Percentiles rank a stretch among this genome's conserved stretches.
phyloP scores from a whole-genome alignment of 805 yeast species.

The Kodamaea nitidulidarum region DNA sequence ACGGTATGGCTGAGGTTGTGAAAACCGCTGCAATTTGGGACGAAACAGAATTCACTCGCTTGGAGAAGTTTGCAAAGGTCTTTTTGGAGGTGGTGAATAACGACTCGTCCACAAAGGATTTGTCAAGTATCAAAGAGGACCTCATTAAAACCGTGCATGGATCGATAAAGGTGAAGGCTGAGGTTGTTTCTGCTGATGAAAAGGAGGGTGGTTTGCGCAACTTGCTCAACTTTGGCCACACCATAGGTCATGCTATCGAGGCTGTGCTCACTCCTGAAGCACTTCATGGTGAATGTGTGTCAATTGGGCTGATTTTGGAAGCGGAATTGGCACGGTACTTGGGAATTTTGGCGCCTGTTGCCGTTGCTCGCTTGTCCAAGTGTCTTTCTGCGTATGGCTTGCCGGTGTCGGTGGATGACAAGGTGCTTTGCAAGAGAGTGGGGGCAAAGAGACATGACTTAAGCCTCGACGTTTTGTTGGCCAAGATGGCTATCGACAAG shows the following conservation, averaged over 20 bases:
- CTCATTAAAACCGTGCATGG: conserved; percentile 76
- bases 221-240: conserved; percentile 89
- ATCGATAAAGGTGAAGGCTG: conserved; percentile 87
- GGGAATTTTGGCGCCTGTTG: conserved; percentile 86
- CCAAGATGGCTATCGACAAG: conserved; percentile 93
- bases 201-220: conserved; percentile 93
- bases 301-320: conserved; percentile 92
- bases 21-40: conserved; percentile 99
- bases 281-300: conserved; percentile 97
- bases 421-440: conserved; percentile 58
- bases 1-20: conserved; percentile 97
- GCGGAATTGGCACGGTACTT: conserved; percentile 92
- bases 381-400: conserved; percentile 81
- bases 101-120: conserved; percentile 36
- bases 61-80: conserved; percentile 68
- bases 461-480: conserved; percentile 69
- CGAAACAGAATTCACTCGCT: conserved; percentile 77
- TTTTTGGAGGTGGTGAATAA: conserved; percentile 64
- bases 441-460: conserved; percentile 59
- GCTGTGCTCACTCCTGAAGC: conserved; percentile 97
- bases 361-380: conserved; percentile 84
- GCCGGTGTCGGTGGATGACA: conserved; percentile 76
- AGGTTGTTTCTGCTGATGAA: conserved; percentile 90
- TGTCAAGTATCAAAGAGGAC: conserved; percentile 66
- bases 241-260: conserved; percentile 97